phyloP scores from a whole-genome alignment of 371 early-diverging fungal genomes.

The Entomophthora muscae region DNA sequence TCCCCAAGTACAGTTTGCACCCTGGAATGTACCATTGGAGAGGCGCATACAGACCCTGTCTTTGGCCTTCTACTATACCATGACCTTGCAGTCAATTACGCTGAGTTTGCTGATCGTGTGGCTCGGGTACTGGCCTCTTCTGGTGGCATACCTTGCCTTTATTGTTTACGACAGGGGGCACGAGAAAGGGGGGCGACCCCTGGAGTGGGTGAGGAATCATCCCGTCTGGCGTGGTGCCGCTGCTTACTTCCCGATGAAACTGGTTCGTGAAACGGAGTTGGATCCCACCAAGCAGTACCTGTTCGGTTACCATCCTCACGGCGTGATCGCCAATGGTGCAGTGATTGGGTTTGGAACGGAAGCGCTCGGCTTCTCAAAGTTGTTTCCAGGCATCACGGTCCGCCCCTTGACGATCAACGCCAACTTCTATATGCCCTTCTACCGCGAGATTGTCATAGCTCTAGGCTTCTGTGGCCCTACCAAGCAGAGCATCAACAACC shows the following conservation, averaged over 20 bases:
- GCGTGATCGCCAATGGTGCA: slow-evolving; percentile 69
- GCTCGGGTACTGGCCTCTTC: slow-evolving; percentile 34
- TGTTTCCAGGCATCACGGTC: slow-evolving; percentile 44
- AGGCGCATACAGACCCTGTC: slow-evolving; percentile 53
- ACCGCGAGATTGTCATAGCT: slow-evolving; percentile 46
- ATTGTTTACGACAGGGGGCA: slow-evolving; percentile 35
- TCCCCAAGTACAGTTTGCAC: slow-evolving; percentile 43
- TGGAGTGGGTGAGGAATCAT: neutral
- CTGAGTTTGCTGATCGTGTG: slow-evolving; percentile 23
- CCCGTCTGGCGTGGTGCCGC: slow-evolving; percentile 7
- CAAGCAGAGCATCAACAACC: slow-evolving; percentile 43
- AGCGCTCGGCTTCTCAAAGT: slow-evolving; percentile 37
- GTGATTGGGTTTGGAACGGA: slow-evolving; percentile 65
- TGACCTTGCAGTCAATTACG: slow-evolving; percentile 32
- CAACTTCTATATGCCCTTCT: slow-evolving; percentile 53
- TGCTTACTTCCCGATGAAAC: slow-evolving; percentile 10
- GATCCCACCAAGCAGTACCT: slow-evolving; percentile 57
- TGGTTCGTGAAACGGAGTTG: slow-evolving; percentile 31
- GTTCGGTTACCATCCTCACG: slow-evolving; percentile 71
- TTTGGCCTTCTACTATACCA: slow-evolving; percentile 33
- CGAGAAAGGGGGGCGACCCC: slow-evolving; percentile 16
- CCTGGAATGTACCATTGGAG: slow-evolving; percentile 43
- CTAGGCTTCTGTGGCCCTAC: slow-evolving; percentile 61
- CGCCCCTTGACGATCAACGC: slow-evolving; percentile 35
- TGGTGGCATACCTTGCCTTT: slow-evolving; percentile 42